Evolutionary conservation across 1,284 basidiomycete species (phyloP).

Genomic region (Rhodotorula sp.): DNA sequence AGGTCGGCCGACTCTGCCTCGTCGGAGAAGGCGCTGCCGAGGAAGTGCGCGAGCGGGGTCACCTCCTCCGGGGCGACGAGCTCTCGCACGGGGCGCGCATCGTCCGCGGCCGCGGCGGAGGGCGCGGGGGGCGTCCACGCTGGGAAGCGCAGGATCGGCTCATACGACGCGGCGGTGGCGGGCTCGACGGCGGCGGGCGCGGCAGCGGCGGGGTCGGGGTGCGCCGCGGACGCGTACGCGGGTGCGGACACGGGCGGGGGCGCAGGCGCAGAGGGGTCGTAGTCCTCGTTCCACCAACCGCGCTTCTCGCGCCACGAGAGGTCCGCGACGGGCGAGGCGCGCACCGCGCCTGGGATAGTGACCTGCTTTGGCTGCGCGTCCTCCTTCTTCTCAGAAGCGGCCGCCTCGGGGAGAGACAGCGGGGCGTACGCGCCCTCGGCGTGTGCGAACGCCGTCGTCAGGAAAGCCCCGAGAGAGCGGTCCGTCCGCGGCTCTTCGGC

Average conservation of each 20-base stretch:
- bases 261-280: slow-evolving; percentile 5
- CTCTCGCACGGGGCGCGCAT: not conserved
- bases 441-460: slow-evolving; percentile 1
- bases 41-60: slow-evolving; percentile 1
- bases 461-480: slow-evolving; percentile 3
- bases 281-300: slow-evolving; percentile 22
- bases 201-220: not conserved
- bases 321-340: slow-evolving; percentile 24
- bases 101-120: not conserved
- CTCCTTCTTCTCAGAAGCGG: not conserved
- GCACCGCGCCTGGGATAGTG: slow-evolving; percentile 15
- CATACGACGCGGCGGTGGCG: not conserved
- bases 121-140: slow-evolving; percentile 11
- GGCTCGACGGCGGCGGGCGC: slow-evolving; percentile 20
- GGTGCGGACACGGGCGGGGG: not conserved
- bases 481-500: not conserved
- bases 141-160: slow-evolving; percentile 13
- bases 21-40: slow-evolving; percentile 8
- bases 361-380: not conserved
- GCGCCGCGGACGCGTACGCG: not conserved
- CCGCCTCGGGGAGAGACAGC: slow-evolving; percentile 4
- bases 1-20: not conserved
- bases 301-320: slow-evolving; percentile 24
- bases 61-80: not conserved
- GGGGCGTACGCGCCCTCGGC: slow-evolving; percentile 8